Conservation (phyloP, 2,329 filamentous ascomycete species). For the Arthroderma sp. region DNA sequence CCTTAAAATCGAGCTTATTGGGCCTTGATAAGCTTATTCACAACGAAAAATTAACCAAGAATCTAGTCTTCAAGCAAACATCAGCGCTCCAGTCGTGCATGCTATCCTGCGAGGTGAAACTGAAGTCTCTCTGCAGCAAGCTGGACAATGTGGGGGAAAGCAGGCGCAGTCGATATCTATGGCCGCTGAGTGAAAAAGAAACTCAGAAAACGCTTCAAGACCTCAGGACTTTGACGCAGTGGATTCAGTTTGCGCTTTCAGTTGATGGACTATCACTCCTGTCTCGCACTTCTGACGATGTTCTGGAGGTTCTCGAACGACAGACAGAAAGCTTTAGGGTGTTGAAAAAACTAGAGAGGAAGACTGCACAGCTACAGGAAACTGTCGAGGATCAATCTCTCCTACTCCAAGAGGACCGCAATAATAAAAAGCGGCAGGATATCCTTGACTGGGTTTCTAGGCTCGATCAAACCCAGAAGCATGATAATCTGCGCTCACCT, state of each 20-base stretch:
- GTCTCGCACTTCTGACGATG: background rate
- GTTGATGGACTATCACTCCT: constrained; percentile 1
- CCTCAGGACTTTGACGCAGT: background rate
- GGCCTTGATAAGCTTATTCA: background rate
- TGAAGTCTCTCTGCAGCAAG: background rate
- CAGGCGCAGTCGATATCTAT: background rate
- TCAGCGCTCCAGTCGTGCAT: background rate
- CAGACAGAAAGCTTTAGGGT: background rate
- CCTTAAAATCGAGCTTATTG: background rate
- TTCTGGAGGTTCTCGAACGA: background rate
- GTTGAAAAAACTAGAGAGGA: background rate
- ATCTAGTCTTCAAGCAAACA: background rate
- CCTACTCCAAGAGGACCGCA: background rate
- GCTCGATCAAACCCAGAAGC: background rate
- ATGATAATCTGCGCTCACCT: background rate
- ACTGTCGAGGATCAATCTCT: background rate
- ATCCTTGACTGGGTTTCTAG: constrained; percentile 2
- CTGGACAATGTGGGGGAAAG: background rate
- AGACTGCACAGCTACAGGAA: background rate
- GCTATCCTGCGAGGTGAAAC: background rate
- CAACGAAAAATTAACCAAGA: background rate
- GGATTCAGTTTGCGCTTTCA: constrained; percentile 3
- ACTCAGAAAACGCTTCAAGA: background rate
- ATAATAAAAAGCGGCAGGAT: background rate
- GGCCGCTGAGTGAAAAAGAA: background rate